Conservation (phyloP, 176 grass and related monocot genomes). For the Bothriochloa decipiens region DNA sequence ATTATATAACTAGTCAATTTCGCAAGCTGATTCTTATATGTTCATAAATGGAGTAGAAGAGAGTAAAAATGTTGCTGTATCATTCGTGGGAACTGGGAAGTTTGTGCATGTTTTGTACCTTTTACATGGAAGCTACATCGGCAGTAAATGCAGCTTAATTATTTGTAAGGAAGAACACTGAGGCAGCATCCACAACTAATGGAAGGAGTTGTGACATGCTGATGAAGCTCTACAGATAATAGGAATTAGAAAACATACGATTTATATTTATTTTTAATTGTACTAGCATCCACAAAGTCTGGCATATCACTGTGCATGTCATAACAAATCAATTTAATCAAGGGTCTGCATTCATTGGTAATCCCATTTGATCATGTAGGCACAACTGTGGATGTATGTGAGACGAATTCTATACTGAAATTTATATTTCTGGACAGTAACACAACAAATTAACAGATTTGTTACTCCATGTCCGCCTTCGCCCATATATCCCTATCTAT, state of each 20-base stretch:
- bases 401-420: slow-evolving; percentile 1
- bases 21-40: not conserved
- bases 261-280: not conserved
- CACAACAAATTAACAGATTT: not conserved
- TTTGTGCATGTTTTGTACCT: not conserved
- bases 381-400: not conserved
- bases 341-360: not conserved
- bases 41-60: not conserved
- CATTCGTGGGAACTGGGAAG: not conserved
- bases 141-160: not conserved
- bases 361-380: not conserved
- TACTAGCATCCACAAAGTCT: not conserved
- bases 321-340: not conserved
- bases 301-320: not conserved
- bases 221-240: not conserved
- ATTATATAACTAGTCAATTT: not conserved
- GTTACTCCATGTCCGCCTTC: not conserved
- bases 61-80: not conserved
- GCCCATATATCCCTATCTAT: not conserved
- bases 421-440: slow-evolving; percentile 2
- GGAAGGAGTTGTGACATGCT: not conserved
- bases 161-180: too few species aligned
- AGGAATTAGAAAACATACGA: not conserved
- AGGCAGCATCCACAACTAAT: not conserved
- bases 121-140: not conserved